Conservation (phyloP, 495 filamentous ascomycete genomes). For the Pseudoneurospora amorphoporcata region DNA sequence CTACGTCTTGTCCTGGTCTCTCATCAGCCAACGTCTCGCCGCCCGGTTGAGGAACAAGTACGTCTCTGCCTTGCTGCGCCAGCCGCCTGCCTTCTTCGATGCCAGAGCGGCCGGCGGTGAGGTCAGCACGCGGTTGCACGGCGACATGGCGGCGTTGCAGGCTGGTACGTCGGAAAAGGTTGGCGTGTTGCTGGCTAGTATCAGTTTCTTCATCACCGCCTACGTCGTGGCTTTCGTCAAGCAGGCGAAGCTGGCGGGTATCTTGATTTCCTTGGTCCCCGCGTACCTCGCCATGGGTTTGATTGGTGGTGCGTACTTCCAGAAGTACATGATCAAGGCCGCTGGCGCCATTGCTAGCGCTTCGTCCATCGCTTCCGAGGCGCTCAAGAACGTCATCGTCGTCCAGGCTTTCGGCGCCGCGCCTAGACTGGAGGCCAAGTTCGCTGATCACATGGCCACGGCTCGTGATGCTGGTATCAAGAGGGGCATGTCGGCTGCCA, state of each 20-base stretch:
- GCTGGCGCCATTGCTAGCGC: slow-evolving; percentile 38
- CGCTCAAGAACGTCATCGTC: slow-evolving; percentile 78
- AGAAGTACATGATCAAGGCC: slow-evolving; percentile 43
- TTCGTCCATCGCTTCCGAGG: slow-evolving; percentile 72
- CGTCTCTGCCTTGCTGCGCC: slow-evolving; percentile 44
- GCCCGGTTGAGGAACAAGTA: slow-evolving; percentile 50
- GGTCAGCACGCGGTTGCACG: slow-evolving; percentile 48
- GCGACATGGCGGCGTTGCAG: slow-evolving; percentile 49
- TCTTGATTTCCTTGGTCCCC: slow-evolving; percentile 49
- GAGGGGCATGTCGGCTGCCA: slow-evolving; percentile 51
- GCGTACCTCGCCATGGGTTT: slow-evolving; percentile 54
- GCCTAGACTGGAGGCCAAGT: slow-evolving; percentile 68
- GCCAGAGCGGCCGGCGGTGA: slow-evolving; percentile 39
- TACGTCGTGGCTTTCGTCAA: slow-evolving; percentile 57
- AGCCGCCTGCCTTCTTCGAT: slow-evolving; percentile 54
- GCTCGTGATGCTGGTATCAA: slow-evolving; percentile 68
- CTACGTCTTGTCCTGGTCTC: slow-evolving; percentile 45
- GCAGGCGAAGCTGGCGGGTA: slow-evolving; percentile 38
- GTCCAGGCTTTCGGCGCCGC: slow-evolving; percentile 81
- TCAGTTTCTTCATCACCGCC: slow-evolving; percentile 51
- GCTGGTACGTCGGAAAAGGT: slow-evolving; percentile 58
- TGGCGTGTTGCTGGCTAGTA: slow-evolving; percentile 44
- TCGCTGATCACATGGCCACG: slow-evolving; percentile 54
- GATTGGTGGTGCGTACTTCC: slow-evolving; percentile 46
- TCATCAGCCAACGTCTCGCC: slow-evolving; percentile 49